Evolutionary conservation across 2,329 filamentous ascomycete species (phyloP), one percentile per base, ranked within the genome.

Genomic region (Hirsutella minnesotensis): DNA sequence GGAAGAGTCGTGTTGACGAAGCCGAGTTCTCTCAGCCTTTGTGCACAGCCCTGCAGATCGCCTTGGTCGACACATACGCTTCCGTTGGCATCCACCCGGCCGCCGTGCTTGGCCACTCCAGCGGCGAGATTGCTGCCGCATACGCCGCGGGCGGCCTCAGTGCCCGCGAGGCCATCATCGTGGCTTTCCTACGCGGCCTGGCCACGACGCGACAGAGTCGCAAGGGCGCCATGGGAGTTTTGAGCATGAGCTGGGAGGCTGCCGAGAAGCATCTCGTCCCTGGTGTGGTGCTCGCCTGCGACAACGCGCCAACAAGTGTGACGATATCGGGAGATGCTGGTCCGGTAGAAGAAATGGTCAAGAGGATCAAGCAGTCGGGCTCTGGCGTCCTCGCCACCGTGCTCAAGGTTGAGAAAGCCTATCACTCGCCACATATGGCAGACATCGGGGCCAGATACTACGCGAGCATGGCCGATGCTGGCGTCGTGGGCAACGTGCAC

Each of bases 41-140:
- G 2, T 64, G 57, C 46, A 69, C 66, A 0, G 65, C 68, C 0
- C 44, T 74, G 1, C 70, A 75, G 48, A 52, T 75, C 3, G 63
- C 63, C 0, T 47, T 73, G 9, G 57, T 65, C 0, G 59, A 68
- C 15, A 52, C 73, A 0, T 51, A 73, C 1, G 29, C 56, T 21
- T 59, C 59, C 3, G 69, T 61, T 53, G 54, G 56, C 0, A 56
- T 72, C 5, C 44, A 36, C 1, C 64, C 67, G 0, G 37, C 49
- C 1, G 59, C 56, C 3, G 65, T 69, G 0, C 52, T 58, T 1
- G 66, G 69, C 0, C 68, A 72, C 46, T 69, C 66, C 0, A 61
- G 55, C 24, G 69, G 69, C 5, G 69, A 72, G 43, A 70, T 71
- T 30, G 65, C 56, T 4, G 67, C 68, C 13, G 68, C 68, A 0